Evolutionary conservation across 164 flowering plant species (phyloP), one percentile per base, ranked within the genome.

Genomic region (Tetrastigma voinierianum): DNA sequence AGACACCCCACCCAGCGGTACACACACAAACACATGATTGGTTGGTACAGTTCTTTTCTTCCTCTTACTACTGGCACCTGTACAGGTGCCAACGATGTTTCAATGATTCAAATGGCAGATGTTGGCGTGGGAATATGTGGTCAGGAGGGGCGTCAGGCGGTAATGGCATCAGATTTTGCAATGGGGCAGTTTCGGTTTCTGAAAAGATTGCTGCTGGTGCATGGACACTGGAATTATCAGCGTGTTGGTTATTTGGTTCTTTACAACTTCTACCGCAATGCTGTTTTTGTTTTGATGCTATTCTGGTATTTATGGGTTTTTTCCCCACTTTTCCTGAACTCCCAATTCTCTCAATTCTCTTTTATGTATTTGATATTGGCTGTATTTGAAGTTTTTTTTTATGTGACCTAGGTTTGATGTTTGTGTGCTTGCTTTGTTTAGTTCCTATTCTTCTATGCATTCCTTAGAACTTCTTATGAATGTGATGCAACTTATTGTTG

Each of bases 41-140:
- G 25, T 18, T 44, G 10, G 9, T 60, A 4, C 56, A 15, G 40
- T 12, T 67, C 21, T 65, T 24, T 47, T 18, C 45, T 61, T 67
- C 25, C 56, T 24, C 54, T 66, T 46, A 58, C 66, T 61, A 59
- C 47, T 12, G 51, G 51, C n/a, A 53, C 52, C 49, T 59, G 57
- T 23, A 16, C 74, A 92, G 98, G 98, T 71, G 98, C 98, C 13
- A 92, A 92, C 82, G 98, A 92, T 82, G 98, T 92, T 74, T 90
- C 97, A 49, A 92, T 92, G 97, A 92, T 92, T 71, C 97, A 92
- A 87, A 92, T 90, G 97, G 97, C 97, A 67, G 97, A 92, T 82
- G 97, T 92, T 78, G 97, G 97, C 54, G 91, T 92, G 70, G 97
- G 97, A 20, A 83, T 92, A 69, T 87, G 92, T 81, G 97, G 97